These are phyloP conservation scores for Coemansia sp. DNA, from an alignment of 192 early-diverging fungal species.

Conservation along the genomic window DNA sequence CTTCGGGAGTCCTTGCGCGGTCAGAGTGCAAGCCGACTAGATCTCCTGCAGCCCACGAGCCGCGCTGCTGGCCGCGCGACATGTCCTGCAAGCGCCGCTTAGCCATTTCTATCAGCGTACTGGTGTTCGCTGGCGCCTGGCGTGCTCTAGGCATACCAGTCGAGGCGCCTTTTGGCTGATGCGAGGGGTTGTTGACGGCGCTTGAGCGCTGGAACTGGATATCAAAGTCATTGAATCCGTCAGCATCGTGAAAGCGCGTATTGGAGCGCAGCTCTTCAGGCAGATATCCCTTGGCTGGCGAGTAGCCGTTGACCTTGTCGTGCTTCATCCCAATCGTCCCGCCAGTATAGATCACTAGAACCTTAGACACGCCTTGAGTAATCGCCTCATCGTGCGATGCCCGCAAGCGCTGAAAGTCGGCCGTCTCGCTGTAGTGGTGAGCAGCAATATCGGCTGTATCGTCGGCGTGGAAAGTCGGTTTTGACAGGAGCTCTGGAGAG, in stretches of 20 bases:
- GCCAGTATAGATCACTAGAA: constrained; percentile 94
- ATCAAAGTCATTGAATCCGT: constrained; percentile 50
- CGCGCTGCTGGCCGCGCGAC: constrained; percentile 18
- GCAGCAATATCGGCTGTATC: constrained; percentile 23
- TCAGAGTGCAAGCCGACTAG: not conserved
- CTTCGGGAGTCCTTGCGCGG: not conserved
- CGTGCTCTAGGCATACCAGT: not conserved
- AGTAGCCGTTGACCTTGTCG: constrained; percentile 69
- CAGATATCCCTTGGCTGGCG: constrained; percentile 80
- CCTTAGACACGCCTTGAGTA: constrained; percentile 75
- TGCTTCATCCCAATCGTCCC: constrained; percentile 94
- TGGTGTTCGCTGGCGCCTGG: constrained; percentile 16
- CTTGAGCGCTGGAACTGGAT: constrained; percentile 51
- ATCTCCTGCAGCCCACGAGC: not conserved
- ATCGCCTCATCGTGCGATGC: constrained; percentile 62
- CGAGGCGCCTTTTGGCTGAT: not conserved
- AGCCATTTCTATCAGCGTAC: constrained; percentile 33
- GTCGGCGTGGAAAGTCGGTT: not conserved
- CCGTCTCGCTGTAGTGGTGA: constrained; percentile 56
- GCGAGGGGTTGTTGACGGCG: constrained; percentile 5
- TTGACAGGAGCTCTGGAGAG: constrained; percentile 1
- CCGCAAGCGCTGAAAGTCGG: constrained; percentile 58
- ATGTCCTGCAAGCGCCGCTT: constrained; percentile 39
- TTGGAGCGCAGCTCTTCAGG: constrained; percentile 74
- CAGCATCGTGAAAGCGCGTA: constrained; percentile 83